A percentile compares a stretch with the other conserved stretches of the same genome.
These are phyloP conservation scores for Solanum bukasovii DNA, from an alignment of 257 asterid species.

Conservation along the genomic window DNA sequence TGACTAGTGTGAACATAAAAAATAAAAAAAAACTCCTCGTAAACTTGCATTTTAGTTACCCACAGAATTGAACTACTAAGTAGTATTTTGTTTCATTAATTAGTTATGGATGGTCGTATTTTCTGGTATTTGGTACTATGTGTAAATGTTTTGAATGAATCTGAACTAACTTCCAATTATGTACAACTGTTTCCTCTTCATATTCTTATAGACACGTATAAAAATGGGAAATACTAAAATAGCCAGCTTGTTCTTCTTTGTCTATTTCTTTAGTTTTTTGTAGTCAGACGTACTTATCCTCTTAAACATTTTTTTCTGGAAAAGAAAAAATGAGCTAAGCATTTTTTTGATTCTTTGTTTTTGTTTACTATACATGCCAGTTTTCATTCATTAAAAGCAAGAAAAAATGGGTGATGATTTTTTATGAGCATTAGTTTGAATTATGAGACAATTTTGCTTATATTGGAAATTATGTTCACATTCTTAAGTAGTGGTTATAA, in stretches of 20 bases:
- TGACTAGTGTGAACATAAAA: background rate
- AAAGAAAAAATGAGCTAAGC: background rate
- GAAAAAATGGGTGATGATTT: background rate
- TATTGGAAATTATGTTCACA: background rate
- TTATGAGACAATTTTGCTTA: no score
- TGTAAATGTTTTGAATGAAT: background rate
- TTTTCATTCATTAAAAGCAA: background rate
- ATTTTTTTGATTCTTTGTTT: background rate
- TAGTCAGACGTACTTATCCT: background rate
- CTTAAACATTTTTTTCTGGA: background rate
- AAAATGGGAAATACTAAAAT: background rate
- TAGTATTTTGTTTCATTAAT: background rate
- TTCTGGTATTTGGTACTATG: background rate
- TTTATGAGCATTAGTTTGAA: background rate
- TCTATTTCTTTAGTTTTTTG: background rate
- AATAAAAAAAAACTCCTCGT: background rate
- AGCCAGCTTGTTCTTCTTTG: background rate
- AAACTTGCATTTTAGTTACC: background rate
- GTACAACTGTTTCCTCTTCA: background rate
- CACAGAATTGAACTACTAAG: background rate
- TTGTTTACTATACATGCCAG: background rate
- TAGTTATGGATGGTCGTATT: background rate
- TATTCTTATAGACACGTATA: background rate
- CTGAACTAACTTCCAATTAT: background rate
- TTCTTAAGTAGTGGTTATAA: background rate